Conservation (phyloP, 192 early-diverging fungal genomes). For the Chytriomyces hyalinus region DNA sequence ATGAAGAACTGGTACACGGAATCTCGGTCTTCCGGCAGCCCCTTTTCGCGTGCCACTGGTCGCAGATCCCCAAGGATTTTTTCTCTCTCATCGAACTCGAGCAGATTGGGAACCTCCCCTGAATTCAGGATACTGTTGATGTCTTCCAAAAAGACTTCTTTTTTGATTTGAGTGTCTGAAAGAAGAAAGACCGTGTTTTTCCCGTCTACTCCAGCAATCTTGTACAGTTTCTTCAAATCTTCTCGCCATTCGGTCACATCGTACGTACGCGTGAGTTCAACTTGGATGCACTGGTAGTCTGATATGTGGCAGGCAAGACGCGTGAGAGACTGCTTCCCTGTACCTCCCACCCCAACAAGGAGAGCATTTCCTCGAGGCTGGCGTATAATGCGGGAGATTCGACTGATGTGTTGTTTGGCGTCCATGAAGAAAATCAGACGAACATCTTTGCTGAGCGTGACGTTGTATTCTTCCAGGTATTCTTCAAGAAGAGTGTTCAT, state of each 20-base stretch:
- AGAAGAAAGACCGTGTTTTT: constrained; percentile 68
- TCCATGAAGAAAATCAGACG: constrained; percentile 67
- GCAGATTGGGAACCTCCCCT: constrained; percentile 65
- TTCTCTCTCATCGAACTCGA: constrained; percentile 67
- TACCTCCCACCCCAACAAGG: constrained; percentile 64
- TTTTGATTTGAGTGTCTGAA: constrained; percentile 68
- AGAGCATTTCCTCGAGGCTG: constrained; percentile 66
- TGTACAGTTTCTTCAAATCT: constrained; percentile 62
- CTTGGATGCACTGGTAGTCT: constrained; percentile 63
- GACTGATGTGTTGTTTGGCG: constrained; percentile 62
- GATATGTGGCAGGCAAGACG: constrained; percentile 66
- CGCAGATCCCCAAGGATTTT: constrained; percentile 64
- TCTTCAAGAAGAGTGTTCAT: constrained; percentile 63
- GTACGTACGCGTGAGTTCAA: constrained; percentile 65
- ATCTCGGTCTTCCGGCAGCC: constrained; percentile 62
- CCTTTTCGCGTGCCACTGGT: constrained; percentile 57
- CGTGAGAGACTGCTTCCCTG: constrained; percentile 65
- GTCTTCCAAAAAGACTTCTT: constrained; percentile 63
- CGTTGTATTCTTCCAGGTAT: constrained; percentile 71
- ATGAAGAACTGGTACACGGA: constrained; percentile 67
- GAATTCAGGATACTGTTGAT: constrained; percentile 66
- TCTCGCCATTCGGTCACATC: constrained; percentile 62
- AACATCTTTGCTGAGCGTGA: constrained; percentile 62
- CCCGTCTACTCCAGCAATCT: constrained; percentile 60
- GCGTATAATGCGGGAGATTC: constrained; percentile 62